These are phyloP conservation scores for Aureobasidium sp. DNA, from an alignment of 2,329 filamentous ascomycete species.

Conservation along the genomic window DNA sequence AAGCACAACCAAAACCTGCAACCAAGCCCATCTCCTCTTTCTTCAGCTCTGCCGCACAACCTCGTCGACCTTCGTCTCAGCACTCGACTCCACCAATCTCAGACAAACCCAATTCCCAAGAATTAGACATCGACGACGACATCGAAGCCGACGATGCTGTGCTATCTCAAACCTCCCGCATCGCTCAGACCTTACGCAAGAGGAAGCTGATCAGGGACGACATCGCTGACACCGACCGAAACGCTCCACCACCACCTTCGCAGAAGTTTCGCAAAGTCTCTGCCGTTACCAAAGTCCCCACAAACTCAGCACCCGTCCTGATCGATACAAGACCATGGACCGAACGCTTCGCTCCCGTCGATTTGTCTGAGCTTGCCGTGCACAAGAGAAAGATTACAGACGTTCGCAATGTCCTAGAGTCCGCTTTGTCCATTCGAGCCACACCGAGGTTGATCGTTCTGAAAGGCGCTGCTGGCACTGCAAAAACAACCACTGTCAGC, in stretches of 20 bases:
- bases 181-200: conserved; percentile 26
- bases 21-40: conserved; percentile 40
- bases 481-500: conserved; percentile 81
- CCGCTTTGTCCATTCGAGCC: conserved; percentile 41
- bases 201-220: conserved; percentile 21
- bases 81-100: conserved; percentile 32
- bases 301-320: conserved; percentile 18
- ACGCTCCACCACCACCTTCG: conserved; percentile 18
- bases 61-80: conserved; percentile 26
- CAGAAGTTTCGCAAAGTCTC: conserved; percentile 38
- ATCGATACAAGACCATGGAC: conserved; percentile 72
- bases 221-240: neutral
- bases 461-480: conserved; percentile 83
- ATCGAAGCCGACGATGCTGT: conserved; percentile 22
- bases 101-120: conserved; percentile 16
- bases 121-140: conserved; percentile 24
- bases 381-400: conserved; percentile 91
- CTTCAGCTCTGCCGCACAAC: conserved; percentile 37
- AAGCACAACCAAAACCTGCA: conserved; percentile 27
- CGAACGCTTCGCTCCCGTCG: conserved; percentile 68
- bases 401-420: conserved; percentile 73
- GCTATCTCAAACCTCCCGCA: conserved; percentile 24
- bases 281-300: conserved; percentile 25
- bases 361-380: conserved; percentile 77
- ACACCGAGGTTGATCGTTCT: conserved; percentile 68